Evolutionary conservation across 768 basidiomycete species (phyloP).

Genomic region (Lyophyllum semitale): DNA sequence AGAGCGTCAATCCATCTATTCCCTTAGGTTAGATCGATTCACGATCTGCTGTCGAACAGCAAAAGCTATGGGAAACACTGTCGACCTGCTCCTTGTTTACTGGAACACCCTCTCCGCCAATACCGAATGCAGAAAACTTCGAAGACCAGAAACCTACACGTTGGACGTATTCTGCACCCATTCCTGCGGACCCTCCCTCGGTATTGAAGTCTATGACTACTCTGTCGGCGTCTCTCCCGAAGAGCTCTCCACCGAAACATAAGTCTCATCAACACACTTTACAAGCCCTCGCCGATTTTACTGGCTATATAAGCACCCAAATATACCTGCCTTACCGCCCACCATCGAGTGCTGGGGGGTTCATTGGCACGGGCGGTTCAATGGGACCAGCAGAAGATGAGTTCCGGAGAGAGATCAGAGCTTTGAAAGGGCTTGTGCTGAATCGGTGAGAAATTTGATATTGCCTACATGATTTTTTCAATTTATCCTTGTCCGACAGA

Average conservation of each 20-base stretch:
- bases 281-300: slow-evolving; percentile 69
- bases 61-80: slow-evolving; percentile 66
- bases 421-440: slow-evolving; percentile 76
- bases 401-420: slow-evolving; percentile 70
- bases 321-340: slow-evolving; percentile 57
- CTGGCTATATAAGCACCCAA: slow-evolving; percentile 78
- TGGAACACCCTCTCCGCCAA: slow-evolving; percentile 26
- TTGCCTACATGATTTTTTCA: background rate
- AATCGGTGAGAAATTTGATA: slow-evolving; percentile 52
- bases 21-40: background rate
- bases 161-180: slow-evolving; percentile 44
- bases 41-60: slow-evolving; percentile 16
- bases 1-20: slow-evolving; percentile 5
- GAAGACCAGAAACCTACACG: slow-evolving; percentile 23
- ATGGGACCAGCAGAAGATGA: slow-evolving; percentile 62
- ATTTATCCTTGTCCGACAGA: slow-evolving; percentile 20
- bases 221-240: slow-evolving; percentile 40
- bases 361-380: slow-evolving; percentile 23
- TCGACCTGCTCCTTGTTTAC: slow-evolving; percentile 52
- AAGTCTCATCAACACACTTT: slow-evolving; percentile 61
- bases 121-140: slow-evolving; percentile 19
- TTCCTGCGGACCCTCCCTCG: slow-evolving; percentile 35
- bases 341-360: slow-evolving; percentile 25
- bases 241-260: slow-evolving; percentile 26
- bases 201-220: slow-evolving; percentile 36